Base-by-base conservation (phyloP, 2,329 filamentous ascomycete species). In the Bisporella sp. region DNA sequence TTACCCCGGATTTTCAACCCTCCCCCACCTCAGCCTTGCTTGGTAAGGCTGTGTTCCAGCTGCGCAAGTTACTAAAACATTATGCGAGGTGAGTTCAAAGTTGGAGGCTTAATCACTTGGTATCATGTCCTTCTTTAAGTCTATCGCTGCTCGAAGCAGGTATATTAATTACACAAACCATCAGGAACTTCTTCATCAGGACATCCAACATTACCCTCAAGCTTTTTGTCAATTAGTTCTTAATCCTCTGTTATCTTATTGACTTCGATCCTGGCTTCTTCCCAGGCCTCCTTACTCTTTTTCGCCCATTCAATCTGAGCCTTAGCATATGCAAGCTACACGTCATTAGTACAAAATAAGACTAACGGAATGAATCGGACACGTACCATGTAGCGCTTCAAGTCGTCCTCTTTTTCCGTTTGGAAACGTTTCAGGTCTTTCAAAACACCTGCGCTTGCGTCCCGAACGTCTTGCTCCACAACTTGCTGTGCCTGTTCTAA, bases 391-490 rank as follows among this genome's bases (percentile, higher is more conserved):
- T 97, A 97, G 56, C 88, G 82, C 64, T 84, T 85, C 62, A 99
- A 68, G 66, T 99, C 93, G 46, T 92, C 89, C 70, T 99, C 95
- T 69, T 99, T 99, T 70, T 97, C 91, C 52, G 76, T 76, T 69
- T 99, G 95, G 70, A 99, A 99, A 54, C 93, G 77, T 72, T 90
- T 89, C 53, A 99, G 73, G 65, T 99, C 93, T 62, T 87, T 85
- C 60, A 99, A 70, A 4, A 97, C 89, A 47, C 89, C 95, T 3
- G 81, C 75, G 64, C 90, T 96, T 6, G 93, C 93, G 62, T 97
- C 89, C 66, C 87, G 91, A 54, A 97, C 93, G 65, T 99, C 93
- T 62, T 89, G 84, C 55, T 91, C 89, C 4, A 90, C 88, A 4
- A 88, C 91, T 32, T 89, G 80, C 51, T 96, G 79, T 1, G 93